phyloP scores from a whole-genome alignment of 306 rosid genomes.

The Sesbania bispinosa region DNA sequence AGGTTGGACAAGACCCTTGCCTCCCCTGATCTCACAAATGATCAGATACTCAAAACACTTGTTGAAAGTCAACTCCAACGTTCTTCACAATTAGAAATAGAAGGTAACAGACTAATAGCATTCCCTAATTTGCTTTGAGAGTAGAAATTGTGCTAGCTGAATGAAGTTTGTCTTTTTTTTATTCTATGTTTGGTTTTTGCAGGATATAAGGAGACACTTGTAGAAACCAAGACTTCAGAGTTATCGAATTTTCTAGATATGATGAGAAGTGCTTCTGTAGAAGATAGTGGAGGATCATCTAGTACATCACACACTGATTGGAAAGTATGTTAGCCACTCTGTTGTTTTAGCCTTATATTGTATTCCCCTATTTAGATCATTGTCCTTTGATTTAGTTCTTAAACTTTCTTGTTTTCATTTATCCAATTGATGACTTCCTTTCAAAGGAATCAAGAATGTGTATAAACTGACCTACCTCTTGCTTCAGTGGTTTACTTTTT shows the following conservation, averaged over 20 bases:
- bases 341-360: too few relatives aligned
- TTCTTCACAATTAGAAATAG: constrained; percentile 34
- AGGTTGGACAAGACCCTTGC: constrained; percentile 79
- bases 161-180: neutral
- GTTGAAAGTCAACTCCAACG: constrained; percentile 59
- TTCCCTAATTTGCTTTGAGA: constrained; percentile 4
- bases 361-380: neutral
- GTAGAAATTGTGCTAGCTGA: neutral
- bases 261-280: constrained; percentile 70
- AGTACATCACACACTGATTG: constrained; percentile 57
- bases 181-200: constrained; percentile 14
- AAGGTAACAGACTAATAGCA: constrained; percentile 40
- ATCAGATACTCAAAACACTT: constrained; percentile 49
- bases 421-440: neutral
- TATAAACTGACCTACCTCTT: neutral
- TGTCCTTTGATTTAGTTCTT: neutral
- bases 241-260: constrained; percentile 73
- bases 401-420: neutral
- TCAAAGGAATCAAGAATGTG: neutral
- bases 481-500: too few relatives aligned
- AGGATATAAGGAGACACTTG: constrained; percentile 49
- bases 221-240: constrained; percentile 61
- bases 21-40: constrained; percentile 59
- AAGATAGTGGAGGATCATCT: constrained; percentile 26
- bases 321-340: constrained; percentile 63